Evolutionary conservation across 441 rosid species (phyloP).

Genomic region (Dalechampia spathulata): DNA sequence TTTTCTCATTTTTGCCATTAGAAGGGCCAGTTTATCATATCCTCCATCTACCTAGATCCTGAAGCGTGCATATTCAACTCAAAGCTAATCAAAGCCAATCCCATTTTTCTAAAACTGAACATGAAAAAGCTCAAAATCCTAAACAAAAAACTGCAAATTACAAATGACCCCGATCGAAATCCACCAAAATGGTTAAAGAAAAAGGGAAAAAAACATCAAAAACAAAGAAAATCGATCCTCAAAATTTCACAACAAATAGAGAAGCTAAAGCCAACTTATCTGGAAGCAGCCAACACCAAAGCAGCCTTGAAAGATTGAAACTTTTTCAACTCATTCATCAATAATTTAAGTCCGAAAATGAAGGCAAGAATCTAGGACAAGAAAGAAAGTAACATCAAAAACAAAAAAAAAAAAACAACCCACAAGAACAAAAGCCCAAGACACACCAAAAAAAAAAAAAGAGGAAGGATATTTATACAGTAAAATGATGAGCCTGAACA

Average conservation of each 20-base stretch:
- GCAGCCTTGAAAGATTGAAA: neutral
- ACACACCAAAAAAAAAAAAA: neutral
- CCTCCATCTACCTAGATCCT: slow-evolving; percentile 13
- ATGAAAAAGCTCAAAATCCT: neutral
- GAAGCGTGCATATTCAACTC: slow-evolving; percentile 1
- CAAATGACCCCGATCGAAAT: slow-evolving; percentile 4
- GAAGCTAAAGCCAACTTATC: slow-evolving; percentile 23
- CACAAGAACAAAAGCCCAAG: neutral
- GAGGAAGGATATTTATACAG: neutral
- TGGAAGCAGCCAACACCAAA: slow-evolving; percentile 11
- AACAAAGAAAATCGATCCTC: neutral
- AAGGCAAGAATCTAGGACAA: slow-evolving; percentile 23
- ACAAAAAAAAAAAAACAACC: too few relatives aligned
- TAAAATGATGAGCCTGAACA: neutral
- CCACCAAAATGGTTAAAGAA: slow-evolving; percentile 7
- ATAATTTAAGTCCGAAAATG: slow-evolving; percentile 10
- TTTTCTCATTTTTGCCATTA: neutral
- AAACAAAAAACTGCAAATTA: neutral
- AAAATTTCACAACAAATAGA: neutral
- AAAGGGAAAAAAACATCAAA: neutral
- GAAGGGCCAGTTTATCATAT: slow-evolving; percentile 5
- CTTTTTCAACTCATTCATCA: too few relatives aligned
- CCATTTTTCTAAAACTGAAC: slow-evolving; percentile 11
- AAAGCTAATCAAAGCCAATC: neutral
- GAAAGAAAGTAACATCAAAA: neutral